These are phyloP conservation scores for Neurospora sp. DNA, from an alignment of 495 filamentous ascomycete genomes.

Conservation along the genomic window DNA sequence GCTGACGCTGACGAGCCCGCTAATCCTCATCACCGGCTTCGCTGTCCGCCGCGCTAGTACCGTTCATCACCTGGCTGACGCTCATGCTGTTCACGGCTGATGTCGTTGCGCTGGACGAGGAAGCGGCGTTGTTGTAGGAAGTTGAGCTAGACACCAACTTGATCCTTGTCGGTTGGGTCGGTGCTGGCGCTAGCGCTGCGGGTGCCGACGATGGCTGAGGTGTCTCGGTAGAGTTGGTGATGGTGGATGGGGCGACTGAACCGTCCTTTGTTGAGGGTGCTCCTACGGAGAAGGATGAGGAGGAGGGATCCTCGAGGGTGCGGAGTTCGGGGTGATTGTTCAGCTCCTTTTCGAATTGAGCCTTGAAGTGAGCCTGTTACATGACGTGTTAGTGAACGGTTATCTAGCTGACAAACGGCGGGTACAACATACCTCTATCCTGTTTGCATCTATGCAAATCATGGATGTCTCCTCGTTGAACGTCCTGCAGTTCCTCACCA, in stretches of 20 bases:
- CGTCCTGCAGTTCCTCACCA: conserved; percentile 83
- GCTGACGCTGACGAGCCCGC: background rate
- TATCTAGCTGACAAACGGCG: background rate
- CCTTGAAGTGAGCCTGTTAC: conserved; percentile 52
- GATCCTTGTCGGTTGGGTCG: conserved; percentile 33
- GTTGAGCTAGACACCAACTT: conserved; percentile 50
- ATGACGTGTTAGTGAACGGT: conserved; percentile 17
- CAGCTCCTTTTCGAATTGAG: conserved; percentile 61
- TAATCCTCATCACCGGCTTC: conserved; percentile 31
- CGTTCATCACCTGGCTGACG: conserved; percentile 32
- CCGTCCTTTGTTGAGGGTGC: conserved; percentile 43
- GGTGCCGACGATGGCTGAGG: conserved; percentile 43
- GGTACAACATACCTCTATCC: conserved; percentile 63
- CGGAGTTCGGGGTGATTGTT: conserved; percentile 60
- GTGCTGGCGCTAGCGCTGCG: conserved; percentile 10
- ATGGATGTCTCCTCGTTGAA: conserved; percentile 94
- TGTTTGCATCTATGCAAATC: conserved; percentile 82
- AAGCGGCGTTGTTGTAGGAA: conserved; percentile 4
- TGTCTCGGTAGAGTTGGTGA: conserved; percentile 43
- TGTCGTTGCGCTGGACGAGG: background rate
- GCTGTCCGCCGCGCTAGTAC: conserved; percentile 28
- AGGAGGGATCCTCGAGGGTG: conserved; percentile 49
- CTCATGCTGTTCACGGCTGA: conserved; percentile 23
- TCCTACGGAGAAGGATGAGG: background rate
- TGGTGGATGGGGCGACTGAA: conserved; percentile 56